Base-by-base conservation (phyloP, 73 alveolate species). In the Breviolum minutum region DNA sequence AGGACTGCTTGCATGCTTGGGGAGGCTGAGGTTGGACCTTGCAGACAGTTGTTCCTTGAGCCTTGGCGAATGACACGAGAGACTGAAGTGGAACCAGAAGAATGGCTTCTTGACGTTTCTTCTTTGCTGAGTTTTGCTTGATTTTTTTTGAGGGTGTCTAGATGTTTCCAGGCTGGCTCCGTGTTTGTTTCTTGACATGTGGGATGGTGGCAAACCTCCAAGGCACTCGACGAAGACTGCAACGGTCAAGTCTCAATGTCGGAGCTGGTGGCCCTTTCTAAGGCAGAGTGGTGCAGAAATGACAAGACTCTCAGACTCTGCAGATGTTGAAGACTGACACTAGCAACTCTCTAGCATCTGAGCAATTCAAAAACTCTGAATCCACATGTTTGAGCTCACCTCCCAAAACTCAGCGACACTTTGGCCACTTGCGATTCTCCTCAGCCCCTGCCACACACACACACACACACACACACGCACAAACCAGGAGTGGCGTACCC, bases 1-100 rank as follows among this genome's bases (percentile, higher is more conserved):
- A 92, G 98, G 98, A 92, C 98, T 29, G 98, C 98, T 7, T 92
- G 98, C 98, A 92, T 92, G 98, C 90, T 92, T 32, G 98, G 98
- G 40, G 98, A 92, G 90, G 98, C 98, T 13, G 98, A 92, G 16
- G 98, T 92, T 17, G 98, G 98, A 60, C 98, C 98, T 16, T 9
- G 90, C 81, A 73, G 98, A 79, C 98, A 92, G 80, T 84, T 92
- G 64, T 92, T 92, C 66, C 87, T 92, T 32, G 98, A 22, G 76
- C 76, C 97, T 90, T n/a, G 97, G 97, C 80, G 62, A 13, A 89
- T 2, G 26, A 61, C 14, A 63, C 62, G 95, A 2, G 29, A 69
- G 7, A n/a, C 24, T 26, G 30, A 6, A 16, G 54, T 19, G 17
- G 19, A 76, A 27, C 60, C 54, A 22, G 61, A 76, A 27, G 32